Evolutionary conservation across 768 basidiomycete species (phyloP).

Genomic region (Boletus insuetus): DNA sequence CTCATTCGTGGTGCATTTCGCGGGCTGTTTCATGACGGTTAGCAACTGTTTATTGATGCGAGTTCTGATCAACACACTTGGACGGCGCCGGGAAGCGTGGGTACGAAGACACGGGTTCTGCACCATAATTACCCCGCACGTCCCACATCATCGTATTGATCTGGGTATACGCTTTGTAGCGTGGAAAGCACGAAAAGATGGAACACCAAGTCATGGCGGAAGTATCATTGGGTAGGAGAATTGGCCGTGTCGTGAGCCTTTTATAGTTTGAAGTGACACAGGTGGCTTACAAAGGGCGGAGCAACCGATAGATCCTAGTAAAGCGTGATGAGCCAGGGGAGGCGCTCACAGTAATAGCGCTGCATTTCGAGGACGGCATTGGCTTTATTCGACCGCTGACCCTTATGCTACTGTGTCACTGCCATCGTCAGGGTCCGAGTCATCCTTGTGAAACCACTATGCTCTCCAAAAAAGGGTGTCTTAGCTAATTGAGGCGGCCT

Average conservation of each 20-base stretch:
- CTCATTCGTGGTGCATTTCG: conserved; percentile 15
- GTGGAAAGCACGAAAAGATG: conserved; percentile 30
- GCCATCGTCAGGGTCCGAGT: neutral
- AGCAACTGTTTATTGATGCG: neutral
- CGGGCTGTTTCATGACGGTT: conserved; percentile 8
- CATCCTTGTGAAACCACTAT: conserved; percentile 5
- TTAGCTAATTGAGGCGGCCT: conserved; percentile 19
- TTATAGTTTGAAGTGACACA: conserved; percentile 23
- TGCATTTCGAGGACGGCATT: conserved; percentile 22
- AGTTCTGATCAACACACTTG: conserved; percentile 15
- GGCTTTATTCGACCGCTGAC: conserved; percentile 31
- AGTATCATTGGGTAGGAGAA: conserved; percentile 8
- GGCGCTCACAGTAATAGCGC: conserved; percentile 6
- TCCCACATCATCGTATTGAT: conserved; percentile 33
- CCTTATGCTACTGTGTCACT: neutral
- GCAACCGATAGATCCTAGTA: conserved; percentile 24
- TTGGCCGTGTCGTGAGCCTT: conserved; percentile 5
- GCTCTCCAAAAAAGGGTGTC: conserved; percentile 13
- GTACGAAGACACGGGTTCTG: conserved; percentile 14
- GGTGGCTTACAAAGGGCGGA: conserved; percentile 20
- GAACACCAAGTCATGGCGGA: conserved; percentile 31
- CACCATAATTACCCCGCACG: conserved; percentile 12
- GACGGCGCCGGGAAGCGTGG: conserved; percentile 12
- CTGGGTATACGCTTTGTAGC: conserved; percentile 33
- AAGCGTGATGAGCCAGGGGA: conserved; percentile 17